Base-by-base conservation (phyloP, 768 basidiomycete genomes). In the Panellus pusillus region DNA sequence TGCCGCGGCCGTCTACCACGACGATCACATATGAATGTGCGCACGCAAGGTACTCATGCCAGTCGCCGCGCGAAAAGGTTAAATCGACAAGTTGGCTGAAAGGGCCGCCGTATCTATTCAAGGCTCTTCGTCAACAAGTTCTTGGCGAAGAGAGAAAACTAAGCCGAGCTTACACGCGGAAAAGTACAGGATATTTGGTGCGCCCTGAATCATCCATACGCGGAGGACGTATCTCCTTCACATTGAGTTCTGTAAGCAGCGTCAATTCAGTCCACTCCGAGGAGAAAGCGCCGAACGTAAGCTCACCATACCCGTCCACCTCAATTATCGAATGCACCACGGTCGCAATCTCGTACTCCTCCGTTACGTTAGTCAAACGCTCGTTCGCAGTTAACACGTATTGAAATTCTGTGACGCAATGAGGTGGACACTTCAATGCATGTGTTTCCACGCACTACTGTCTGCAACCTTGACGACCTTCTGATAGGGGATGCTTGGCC, bases 191-290 rank as follows among this genome's bases (percentile, higher is more conserved):
- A 65, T 99, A 98, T 68, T 96, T 94, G 9, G 89, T 92, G 40
- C 91, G 84, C n/a, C 97, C 97, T 18, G 92, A 88, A 63, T 90
- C 86, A 62, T 99, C 97, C 86, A 98, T 90, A 54, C 81, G 79
- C 4, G 93, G 93, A 15, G 97, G 97, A 14, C 92, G 83, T 61
- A 96, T 81, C 72, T 98, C 95, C 64, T 89, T 79, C 50, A 91
- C 89, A 68, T 97, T 97, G 50, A 98, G 74, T 64, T 92, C 93
- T 94, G 27, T 35, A 19, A 55, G 52, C 44, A 55, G 50, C 47
- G 51, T 63, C 55, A 68, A 59, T 58, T 58, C 61, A 50, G 44
- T 41, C 45, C 44, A 42, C 48, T 51, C 55, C 9, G 38, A 47
- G 32, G 52, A 29, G 9, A 27, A 35, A 36, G 8, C 32, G 14